Evolutionary conservation across 148 eudicot species (phyloP), one percentile per base, ranked within the genome.

Genomic region (Limonium bicolor): DNA sequence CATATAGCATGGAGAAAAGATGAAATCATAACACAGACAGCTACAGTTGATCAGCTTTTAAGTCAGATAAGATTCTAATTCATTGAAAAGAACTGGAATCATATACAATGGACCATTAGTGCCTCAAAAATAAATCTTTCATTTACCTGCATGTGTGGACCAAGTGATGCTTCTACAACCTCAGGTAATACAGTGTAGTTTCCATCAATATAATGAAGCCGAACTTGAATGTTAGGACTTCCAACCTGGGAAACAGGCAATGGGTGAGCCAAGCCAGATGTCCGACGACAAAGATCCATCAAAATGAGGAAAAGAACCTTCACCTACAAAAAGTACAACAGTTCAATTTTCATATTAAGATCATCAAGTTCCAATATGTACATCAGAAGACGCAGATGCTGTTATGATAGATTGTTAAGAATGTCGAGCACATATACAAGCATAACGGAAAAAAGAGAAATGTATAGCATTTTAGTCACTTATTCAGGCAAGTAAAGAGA

Each of bases 91-190:
- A 23, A 17, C 18, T 27, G 20, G 22, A 39, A 38, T 39, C 46
- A 27, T n/a, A n/a, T n/a, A n/a, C n/a, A n/a, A n/a, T n/a, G n/a
- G n/a, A n/a, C n/a, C n/a, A n/a, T n/a, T n/a, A 22, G n/a, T 13
- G 20, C 30, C 23, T 42, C 53, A 14, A 25, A n/a, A n/a, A n/a
- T 32, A 44, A 41, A 20, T 0, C 21, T 17, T 25, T 2, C 16
- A 42, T 7, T 11, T 74, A 84, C 95, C 93, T 90, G 97, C 97
- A 84, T 90, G 63, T 90, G 97, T 40, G 97, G 97, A 43, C 97
- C 94, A 42, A 90, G 94, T 20, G 97, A 77, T 62, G 97, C 97
- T 69, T 90, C 95, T 25, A 90, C 97, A 55, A 90, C 95, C 66
- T 90, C 95, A 26, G 97, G 97, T 41, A 80, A 64, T 38, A 90